These are phyloP conservation scores for Blastobotrys chiropterorum DNA, from an alignment of 805 yeast species.

Conservation along the genomic window DNA sequence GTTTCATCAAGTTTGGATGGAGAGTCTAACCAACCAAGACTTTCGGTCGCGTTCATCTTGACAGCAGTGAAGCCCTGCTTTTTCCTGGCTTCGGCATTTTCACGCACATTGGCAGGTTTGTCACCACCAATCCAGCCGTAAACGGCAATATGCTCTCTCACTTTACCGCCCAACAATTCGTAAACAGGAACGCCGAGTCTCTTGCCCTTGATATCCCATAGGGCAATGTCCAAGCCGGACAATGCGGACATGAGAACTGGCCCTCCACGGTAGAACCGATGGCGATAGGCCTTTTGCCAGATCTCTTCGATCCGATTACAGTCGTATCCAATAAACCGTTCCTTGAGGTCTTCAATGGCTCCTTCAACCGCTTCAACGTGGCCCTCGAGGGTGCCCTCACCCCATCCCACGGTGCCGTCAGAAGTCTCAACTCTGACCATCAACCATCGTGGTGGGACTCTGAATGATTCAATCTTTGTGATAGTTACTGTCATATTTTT, in stretches of 20 bases:
- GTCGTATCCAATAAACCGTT: constrained; percentile 30
- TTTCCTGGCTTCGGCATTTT: constrained; percentile 26
- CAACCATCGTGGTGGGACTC: constrained; percentile 30
- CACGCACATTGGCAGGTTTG: constrained; percentile 24
- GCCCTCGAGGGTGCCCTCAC: constrained; percentile 30
- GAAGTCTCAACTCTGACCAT: constrained; percentile 26
- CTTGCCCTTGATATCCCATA: constrained; percentile 31
- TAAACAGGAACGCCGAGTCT: constrained; percentile 28
- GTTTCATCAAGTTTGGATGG: constrained; percentile 24
- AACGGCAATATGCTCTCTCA: constrained; percentile 26
- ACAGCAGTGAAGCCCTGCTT: constrained; percentile 30
- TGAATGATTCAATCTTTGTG: constrained; percentile 25
- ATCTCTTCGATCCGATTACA: constrained; percentile 27
- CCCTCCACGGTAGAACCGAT: constrained; percentile 31
- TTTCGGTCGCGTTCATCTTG: constrained; percentile 30
- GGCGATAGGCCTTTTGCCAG: constrained; percentile 27
- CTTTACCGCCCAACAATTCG: constrained; percentile 29
- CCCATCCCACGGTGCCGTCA: constrained; percentile 28
- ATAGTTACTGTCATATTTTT: constrained; percentile 8
- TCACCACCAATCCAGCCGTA: constrained; percentile 33
- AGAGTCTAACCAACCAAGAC: constrained; percentile 25
- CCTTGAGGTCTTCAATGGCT: constrained; percentile 27
- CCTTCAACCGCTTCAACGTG: constrained; percentile 32
- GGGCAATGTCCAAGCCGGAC: constrained; percentile 30
- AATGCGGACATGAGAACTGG: constrained; percentile 30